phyloP scores from a whole-genome alignment of 768 basidiomycete genomes.

The Tylopilus felleus region DNA sequence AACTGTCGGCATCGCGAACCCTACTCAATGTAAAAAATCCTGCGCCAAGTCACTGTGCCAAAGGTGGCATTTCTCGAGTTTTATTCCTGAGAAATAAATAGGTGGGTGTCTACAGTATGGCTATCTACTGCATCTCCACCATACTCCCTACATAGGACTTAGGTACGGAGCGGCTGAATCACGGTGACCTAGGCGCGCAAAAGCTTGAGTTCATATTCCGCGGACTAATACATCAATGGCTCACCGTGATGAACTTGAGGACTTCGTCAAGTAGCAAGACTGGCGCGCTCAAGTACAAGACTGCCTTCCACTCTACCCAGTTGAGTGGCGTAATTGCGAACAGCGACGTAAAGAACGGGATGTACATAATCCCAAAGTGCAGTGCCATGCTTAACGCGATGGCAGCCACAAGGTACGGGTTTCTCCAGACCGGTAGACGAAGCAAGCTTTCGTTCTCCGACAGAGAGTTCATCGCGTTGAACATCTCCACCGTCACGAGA shows the following conservation, averaged over 20 bases:
- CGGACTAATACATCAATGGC: constrained; percentile 18
- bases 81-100: background rate
- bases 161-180: constrained; percentile 53
- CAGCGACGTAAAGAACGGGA: constrained; percentile 88
- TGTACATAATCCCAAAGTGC: constrained; percentile 94
- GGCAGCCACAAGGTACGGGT: constrained; percentile 86
- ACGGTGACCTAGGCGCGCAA: constrained; percentile 43
- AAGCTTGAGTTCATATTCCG: background rate
- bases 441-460: constrained; percentile 96
- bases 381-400: constrained; percentile 89
- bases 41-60: too few species aligned
- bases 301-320: constrained; percentile 93
- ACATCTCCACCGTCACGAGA: constrained; percentile 95
- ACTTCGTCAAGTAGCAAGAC: constrained; percentile 89
- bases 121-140: background rate
- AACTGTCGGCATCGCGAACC: too few species aligned
- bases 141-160: constrained; percentile 20
- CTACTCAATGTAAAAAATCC: too few species aligned
- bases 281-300: constrained; percentile 81
- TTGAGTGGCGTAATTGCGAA: constrained; percentile 95
- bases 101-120: background rate
- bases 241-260: constrained; percentile 78
- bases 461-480: constrained; percentile 96
- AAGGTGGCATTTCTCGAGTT: too few species aligned
- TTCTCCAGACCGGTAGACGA: constrained; percentile 88